Base-by-base conservation (phyloP, 148 eudicot genomes). In the Vaccinium myrtillus region DNA sequence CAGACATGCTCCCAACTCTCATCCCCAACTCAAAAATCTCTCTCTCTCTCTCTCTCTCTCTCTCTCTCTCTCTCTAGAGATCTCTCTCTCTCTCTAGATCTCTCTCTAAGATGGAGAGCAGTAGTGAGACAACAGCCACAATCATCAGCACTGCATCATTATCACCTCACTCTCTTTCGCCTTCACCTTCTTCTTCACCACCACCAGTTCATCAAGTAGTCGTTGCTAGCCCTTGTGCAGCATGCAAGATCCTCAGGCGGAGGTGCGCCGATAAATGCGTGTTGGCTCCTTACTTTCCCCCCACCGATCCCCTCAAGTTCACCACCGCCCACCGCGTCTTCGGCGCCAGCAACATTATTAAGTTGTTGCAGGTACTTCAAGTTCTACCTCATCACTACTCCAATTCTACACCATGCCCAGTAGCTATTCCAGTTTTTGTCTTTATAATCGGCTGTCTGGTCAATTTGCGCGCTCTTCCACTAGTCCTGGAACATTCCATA, bases 281-380 rank as follows among this genome's bases (percentile, higher is more conserved):
- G 0, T 59, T 89, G 86, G 91, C 91, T 5, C 91, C 91, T 6
- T 89, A 89, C 75, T 89, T 89, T 39, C 91, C 91, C 27, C 91
- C 91, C 25, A 85, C 53, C 48, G 91, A 89, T 75, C 91, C 91
- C 0, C 79, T 87, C 85, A 89, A 89, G 63, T 89, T 89, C 84
- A 89, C 91, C 81, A 89, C 87, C 65, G 91, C 91, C 67, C 91
- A 89, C 71, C 89, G 91, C 8, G 91, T 89, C 13, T 89, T 89
- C 56, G 91, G 91, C 30, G 89, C 91, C 39, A 89, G 91, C 86
- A 89, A 89, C 78, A 89, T 89, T 16, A 89, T 89, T 87, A 89
- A 89, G 85, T 84, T 89, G 80, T 85, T 89, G 81, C 89, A 87
- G 91, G 91, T 89, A 85, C 32, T 0, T 43, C 6, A 5, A 43